Conservation (phyloP, 345 rosid species). For the Brassica rapa region DNA sequence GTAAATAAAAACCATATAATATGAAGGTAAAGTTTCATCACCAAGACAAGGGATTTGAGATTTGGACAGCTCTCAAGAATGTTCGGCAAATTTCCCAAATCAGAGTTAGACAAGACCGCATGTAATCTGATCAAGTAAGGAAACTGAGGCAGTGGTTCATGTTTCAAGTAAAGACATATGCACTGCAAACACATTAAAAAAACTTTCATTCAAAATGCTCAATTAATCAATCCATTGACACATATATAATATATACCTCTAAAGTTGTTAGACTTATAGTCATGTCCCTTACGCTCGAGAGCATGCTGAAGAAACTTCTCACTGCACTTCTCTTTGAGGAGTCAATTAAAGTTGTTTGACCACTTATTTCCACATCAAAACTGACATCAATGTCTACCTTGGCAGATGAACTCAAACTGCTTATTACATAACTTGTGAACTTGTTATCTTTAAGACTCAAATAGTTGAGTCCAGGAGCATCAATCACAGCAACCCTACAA, state of each 20-base stretch:
- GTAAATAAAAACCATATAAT: background rate
- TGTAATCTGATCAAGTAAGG: background rate
- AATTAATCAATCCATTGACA: background rate
- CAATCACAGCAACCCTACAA: background rate
- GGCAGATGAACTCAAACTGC: background rate
- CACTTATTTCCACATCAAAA: background rate
- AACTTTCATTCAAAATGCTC: background rate
- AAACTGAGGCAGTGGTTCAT: background rate
- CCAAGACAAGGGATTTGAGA: background rate
- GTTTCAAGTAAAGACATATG: background rate
- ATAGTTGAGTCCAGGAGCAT: background rate
- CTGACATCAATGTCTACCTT: background rate
- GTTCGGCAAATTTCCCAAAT: background rate
- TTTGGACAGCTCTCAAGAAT: background rate
- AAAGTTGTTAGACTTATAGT: background rate
- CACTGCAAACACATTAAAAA: background rate
- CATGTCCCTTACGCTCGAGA: background rate
- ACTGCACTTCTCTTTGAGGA: background rate
- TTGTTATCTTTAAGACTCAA: background rate
- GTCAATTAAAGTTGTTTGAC: background rate
- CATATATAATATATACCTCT: background rate
- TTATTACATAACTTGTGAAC: background rate
- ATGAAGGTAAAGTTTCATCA: background rate
- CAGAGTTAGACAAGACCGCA: background rate
- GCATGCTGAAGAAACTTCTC: background rate